Evolutionary conservation across 306 rosid genomes (phyloP).

Genomic region (Vigna hirtella): DNA sequence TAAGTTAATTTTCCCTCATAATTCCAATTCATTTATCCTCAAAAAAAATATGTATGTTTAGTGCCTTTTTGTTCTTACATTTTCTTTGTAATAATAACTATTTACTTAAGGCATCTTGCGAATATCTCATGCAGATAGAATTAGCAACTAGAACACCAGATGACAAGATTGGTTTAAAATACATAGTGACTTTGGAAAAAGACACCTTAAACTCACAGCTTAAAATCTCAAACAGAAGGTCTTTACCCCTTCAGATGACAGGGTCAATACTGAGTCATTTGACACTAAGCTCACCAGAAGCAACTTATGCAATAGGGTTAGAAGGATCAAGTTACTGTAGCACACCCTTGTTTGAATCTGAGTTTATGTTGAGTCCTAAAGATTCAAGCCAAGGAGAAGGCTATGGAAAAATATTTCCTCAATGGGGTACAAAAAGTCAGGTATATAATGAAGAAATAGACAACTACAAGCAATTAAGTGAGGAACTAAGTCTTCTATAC

Average conservation of each 20-base stretch:
- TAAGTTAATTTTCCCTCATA: background rate
- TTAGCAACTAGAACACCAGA: conserved; percentile 57
- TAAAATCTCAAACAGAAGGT: conserved; percentile 58
- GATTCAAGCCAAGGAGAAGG: conserved; percentile 47
- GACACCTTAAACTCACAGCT: conserved; percentile 68
- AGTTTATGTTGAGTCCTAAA: conserved; percentile 61
- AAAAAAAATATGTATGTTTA: background rate
- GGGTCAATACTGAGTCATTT: conserved; percentile 77
- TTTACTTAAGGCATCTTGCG: conserved; percentile 4
- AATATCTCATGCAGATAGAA: conserved; percentile 65
- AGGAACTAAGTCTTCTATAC: conserved; percentile 67
- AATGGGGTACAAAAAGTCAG: conserved; percentile 46
- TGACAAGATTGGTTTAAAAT: conserved; percentile 59
- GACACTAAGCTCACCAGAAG: conserved; percentile 87
- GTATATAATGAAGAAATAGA: conserved; percentile 60
- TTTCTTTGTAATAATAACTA: conserved; percentile 7
- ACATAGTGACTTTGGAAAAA: conserved; percentile 65
- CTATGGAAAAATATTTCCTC: conserved; percentile 46
- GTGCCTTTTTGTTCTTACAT: background rate
- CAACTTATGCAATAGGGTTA: conserved; percentile 83
- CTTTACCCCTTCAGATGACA: conserved; percentile 60
- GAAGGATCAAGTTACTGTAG: conserved; percentile 68
- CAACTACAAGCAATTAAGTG: conserved; percentile 63
- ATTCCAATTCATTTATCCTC: conserved; percentile 15
- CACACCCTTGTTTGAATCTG: conserved; percentile 60